Percentiles rank a stretch among this genome's conserved stretches.
These are phyloP conservation scores for Tetrapyrgos nigripes DNA, from an alignment of 1,284 basidiomycete species.

Conservation along the genomic window DNA sequence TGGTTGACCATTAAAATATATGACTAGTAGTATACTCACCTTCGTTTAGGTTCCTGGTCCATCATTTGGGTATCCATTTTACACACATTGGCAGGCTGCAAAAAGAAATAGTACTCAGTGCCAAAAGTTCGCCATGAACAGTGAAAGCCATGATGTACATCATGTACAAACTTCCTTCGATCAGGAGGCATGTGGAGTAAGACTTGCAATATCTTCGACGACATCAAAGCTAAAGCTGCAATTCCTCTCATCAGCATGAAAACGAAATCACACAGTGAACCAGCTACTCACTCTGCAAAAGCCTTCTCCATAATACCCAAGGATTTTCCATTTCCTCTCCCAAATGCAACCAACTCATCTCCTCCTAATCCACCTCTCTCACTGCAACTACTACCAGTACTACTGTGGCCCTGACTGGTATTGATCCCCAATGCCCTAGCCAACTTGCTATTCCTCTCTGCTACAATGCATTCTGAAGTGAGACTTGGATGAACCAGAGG, in stretches of 20 bases:
- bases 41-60: slow-evolving; percentile 81
- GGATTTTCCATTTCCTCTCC: slow-evolving; percentile 69
- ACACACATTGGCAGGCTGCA: slow-evolving; percentile 75
- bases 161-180: slow-evolving; percentile 80
- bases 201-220: slow-evolving; percentile 74
- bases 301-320: slow-evolving; percentile 77
- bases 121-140: neutral
- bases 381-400: neutral
- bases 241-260: slow-evolving; percentile 6
- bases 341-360: slow-evolving; percentile 68
- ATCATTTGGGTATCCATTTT: slow-evolving; percentile 85
- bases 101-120: neutral
- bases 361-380: slow-evolving; percentile 34
- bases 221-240: slow-evolving; percentile 70
- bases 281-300: slow-evolving; percentile 70
- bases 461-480: slow-evolving; percentile 79
- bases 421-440: slow-evolving; percentile 90
- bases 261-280: slow-evolving; percentile 1
- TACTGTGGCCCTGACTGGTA: slow-evolving; percentile 37
- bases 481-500: slow-evolving; percentile 49
- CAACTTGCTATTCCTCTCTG: slow-evolving; percentile 84
- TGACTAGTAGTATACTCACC: no score
- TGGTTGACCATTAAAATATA: no score
- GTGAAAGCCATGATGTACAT: slow-evolving; percentile 48
- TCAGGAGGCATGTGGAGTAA: slow-evolving; percentile 83